Percentiles rank a stretch among this genome's conserved stretches.
These are phyloP conservation scores for Posidonia oceanica DNA, from an alignment of 116 monocot genomes.

Conservation along the genomic window DNA sequence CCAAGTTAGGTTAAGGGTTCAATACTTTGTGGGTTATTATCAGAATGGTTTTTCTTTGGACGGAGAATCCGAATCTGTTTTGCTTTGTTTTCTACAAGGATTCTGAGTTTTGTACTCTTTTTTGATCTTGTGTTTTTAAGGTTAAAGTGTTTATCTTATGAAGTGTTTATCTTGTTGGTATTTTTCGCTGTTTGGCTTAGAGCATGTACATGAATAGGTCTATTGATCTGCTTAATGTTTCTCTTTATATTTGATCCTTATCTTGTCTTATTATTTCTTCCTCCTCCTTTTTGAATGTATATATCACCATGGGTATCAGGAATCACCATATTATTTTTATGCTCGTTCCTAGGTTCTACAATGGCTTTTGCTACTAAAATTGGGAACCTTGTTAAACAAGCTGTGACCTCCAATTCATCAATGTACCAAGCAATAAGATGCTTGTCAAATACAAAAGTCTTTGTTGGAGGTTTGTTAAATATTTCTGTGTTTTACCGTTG, in stretches of 20 bases:
- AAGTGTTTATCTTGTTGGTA: too few relatives aligned
- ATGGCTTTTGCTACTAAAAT: slow-evolving; percentile 83
- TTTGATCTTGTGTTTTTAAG: too few relatives aligned
- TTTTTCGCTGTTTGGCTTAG: too few relatives aligned
- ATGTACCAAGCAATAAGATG: slow-evolving; percentile 67
- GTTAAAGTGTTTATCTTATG: too few relatives aligned
- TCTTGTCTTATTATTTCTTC: background rate
- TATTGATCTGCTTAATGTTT: background rate
- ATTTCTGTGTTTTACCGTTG: background rate
- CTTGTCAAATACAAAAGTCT: slow-evolving; percentile 90
- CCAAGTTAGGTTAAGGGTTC: too few relatives aligned
- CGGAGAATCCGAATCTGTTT: too few relatives aligned
- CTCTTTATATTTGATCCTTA: too few relatives aligned
- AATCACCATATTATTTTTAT: background rate
- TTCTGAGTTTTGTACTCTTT: too few relatives aligned
- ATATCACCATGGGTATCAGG: too few relatives aligned
- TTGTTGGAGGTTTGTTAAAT: slow-evolving; percentile 12
- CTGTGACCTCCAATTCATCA: slow-evolving; percentile 34
- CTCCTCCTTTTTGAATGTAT: background rate
- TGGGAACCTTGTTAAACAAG: slow-evolving; percentile 61
- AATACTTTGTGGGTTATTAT: too few relatives aligned
- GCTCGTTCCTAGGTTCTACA: background rate
- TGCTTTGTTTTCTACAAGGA: too few relatives aligned
- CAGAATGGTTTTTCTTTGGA: too few relatives aligned
- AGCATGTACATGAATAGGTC: background rate